phyloP scores from a whole-genome alignment of 352 stramenopile species.

The Globisporangium abappressorium region DNA sequence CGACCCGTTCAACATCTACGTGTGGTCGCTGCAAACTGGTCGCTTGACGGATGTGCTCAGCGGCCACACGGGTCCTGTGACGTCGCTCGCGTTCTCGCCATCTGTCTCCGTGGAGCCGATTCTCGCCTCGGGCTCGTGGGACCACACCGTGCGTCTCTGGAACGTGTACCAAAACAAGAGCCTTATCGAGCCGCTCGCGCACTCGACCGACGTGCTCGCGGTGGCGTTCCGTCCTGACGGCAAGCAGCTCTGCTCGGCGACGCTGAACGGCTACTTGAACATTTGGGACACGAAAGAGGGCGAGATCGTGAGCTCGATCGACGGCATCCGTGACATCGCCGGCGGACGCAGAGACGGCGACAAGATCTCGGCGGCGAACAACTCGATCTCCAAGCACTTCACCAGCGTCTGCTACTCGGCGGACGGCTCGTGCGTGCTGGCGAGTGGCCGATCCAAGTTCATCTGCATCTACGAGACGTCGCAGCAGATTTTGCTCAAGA shows the following conservation, averaged over 20 bases:
- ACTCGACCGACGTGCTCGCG: slow-evolving; percentile 95
- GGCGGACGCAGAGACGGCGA: slow-evolving; percentile 87
- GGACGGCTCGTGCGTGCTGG: slow-evolving; percentile 96
- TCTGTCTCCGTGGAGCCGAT: slow-evolving; percentile 75
- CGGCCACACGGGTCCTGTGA: slow-evolving; percentile 97
- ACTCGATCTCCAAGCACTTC: slow-evolving; percentile 96
- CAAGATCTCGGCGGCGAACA: slow-evolving; percentile 83
- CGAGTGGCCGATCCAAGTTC: slow-evolving; percentile 97
- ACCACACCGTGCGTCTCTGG: slow-evolving; percentile 98
- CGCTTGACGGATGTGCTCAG: slow-evolving; percentile 97
- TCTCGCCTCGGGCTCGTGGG: slow-evolving; percentile 97
- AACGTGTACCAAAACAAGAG: slow-evolving; percentile 97
- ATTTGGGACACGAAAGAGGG: slow-evolving; percentile 98
- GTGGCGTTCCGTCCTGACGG: slow-evolving; percentile 96
- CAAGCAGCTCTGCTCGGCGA: slow-evolving; percentile 95
- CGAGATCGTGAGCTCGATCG: slow-evolving; percentile 94
- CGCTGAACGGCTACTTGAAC: slow-evolving; percentile 94
- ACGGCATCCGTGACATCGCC: slow-evolving; percentile 95
- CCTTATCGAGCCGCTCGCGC: slow-evolving; percentile 94
- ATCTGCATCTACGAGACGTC: slow-evolving; percentile 99
- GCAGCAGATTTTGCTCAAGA: slow-evolving; percentile 96
- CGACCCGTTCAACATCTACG: slow-evolving; percentile 97
- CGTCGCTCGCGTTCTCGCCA: slow-evolving; percentile 91
- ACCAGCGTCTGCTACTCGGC: slow-evolving; percentile 99
- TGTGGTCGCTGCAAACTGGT: slow-evolving; percentile 97